A percentile compares a stretch with the other conserved stretches of the same genome.
phyloP scores from a whole-genome alignment of 257 asterid genomes.

The Petunia secreta region DNA sequence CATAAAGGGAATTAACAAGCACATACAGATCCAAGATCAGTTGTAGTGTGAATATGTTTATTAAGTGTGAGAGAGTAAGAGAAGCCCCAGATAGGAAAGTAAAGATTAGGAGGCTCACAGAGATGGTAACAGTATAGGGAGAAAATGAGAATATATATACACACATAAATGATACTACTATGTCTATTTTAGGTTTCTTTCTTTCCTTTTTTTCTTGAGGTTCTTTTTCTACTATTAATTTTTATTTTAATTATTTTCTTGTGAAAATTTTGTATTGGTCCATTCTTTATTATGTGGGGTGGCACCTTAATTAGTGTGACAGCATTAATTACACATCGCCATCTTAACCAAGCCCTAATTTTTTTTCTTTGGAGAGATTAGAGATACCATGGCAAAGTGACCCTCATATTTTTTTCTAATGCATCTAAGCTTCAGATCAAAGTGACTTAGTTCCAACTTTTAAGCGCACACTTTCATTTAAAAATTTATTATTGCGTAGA shows the following conservation, averaged over 20 bases:
- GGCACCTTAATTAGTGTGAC: not conserved
- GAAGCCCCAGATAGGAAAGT: not conserved
- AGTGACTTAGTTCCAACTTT: not conserved
- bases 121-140: constrained; percentile 28
- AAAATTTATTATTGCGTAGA: not conserved
- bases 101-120: constrained; percentile 28
- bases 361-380: not conserved
- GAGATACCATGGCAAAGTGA: not conserved
- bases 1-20: not conserved
- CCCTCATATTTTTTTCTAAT: not conserved
- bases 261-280: constrained; percentile 23
- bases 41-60: not conserved
- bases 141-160: not conserved
- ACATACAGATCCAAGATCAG: not conserved
- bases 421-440: too few species aligned
- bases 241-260: not conserved
- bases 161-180: not conserved
- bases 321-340: constrained; percentile 5
- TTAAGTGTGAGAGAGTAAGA: not conserved
- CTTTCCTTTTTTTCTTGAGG: not conserved
- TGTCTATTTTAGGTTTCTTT: not conserved
- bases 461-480: not conserved
- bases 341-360: constrained; percentile 35
- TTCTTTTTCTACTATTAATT: not conserved
- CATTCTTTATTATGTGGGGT: not conserved